Evolutionary conservation across 202 grass and related monocot species (phyloP), one percentile per base, ranked within the genome.

Genomic region (Dendrocalamus latiflorus): DNA sequence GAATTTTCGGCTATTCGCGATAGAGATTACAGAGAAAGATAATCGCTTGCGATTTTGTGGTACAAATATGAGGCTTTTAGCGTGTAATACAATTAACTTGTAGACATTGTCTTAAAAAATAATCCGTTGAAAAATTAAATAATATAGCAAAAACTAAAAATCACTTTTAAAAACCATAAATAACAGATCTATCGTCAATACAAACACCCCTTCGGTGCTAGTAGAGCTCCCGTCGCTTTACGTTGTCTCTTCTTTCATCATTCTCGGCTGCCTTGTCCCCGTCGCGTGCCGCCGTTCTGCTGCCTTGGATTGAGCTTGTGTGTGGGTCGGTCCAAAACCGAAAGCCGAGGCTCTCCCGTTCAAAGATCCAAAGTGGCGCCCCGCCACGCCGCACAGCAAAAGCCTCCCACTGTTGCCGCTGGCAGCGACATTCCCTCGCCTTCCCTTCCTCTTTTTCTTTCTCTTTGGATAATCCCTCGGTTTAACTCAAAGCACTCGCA

Each of bases 301-400:
- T 54, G 51, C 72, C 65, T 74, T 74, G 58, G 55, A 80, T 59
- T 61, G 81, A 65, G 54, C 79, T 59, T 2, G 44, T 47, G 44
- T 1, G 47, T 6, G 62, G 67, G 25, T 18, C 67, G 25, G 61
- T 33, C 75, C 74, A 77, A 67, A 8, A 34, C 64, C 48, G 58
- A 86, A 86, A 78, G 77, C 36, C 76, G 64, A 71, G 25, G 18
- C 65, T 54, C 17, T 9, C 58, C 70, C 76, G 81, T 92, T 92
- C 90, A 89, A 92, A 92, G 90, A 89, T 84, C 72, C 87, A 87
- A 91, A 88, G 89, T 14, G 63, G 38, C 15, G 33, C 60, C 5
- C 22, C 26, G 42, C 65, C 82, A 48, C 65, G 59, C 69, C 59
- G 37, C 57, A 21, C 75, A 71, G 74, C 64, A 18, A 83, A 88